phyloP scores from a whole-genome alignment of 176 grass and related monocot species.

The Raddia guianensis region DNA sequence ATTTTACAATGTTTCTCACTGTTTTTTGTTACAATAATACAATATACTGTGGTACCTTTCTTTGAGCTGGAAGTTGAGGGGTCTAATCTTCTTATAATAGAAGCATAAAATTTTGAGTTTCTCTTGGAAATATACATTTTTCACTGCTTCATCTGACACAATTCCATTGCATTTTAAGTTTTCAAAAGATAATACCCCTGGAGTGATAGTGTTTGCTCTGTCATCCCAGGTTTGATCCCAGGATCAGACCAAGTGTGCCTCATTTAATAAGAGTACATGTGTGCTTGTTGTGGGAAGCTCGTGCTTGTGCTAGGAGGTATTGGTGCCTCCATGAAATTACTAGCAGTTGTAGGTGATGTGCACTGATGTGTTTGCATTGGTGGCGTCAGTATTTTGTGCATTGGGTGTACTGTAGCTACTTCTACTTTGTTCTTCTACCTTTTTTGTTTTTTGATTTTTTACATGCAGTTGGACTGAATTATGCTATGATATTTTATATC shows the following conservation, averaged over 20 bases:
- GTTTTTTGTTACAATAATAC: neutral
- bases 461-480: conserved; percentile 18
- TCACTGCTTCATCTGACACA: conserved; percentile 3
- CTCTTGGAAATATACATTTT: neutral
- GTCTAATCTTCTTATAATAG: neutral
- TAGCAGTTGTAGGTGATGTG: neutral
- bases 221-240: conserved; percentile 1
- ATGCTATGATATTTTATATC: conserved; percentile 24
- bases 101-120: neutral
- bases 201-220: neutral
- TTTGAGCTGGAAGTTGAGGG: neutral
- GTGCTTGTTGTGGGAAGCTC: neutral
- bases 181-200: neutral
- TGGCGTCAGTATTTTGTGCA: neutral
- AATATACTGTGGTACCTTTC: neutral
- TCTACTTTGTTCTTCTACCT: neutral
- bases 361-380: neutral
- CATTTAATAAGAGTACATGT: neutral
- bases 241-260: neutral
- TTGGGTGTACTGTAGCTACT: neutral
- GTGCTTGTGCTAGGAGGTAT: neutral
- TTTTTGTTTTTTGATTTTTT: neutral
- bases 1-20: conserved; percentile 4
- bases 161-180: neutral
- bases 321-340: neutral